Base-by-base conservation (phyloP, 1,139 yeast genomes). In the Keqinozyma sinolaborantium region DNA sequence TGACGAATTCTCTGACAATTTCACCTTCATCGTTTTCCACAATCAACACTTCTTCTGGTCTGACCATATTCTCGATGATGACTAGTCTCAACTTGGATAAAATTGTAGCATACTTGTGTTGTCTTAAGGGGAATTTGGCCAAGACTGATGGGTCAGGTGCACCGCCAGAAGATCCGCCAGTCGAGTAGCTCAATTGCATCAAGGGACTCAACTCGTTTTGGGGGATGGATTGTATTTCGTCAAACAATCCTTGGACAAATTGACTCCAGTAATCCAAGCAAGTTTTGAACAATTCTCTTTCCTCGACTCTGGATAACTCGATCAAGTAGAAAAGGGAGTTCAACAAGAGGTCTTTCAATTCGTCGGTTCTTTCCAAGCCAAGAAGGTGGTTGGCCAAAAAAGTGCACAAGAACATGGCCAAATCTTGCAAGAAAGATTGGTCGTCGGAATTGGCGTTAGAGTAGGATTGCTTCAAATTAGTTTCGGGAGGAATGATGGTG, bases 11-110 rank as follows among this genome's bases (percentile, higher is more conserved):
- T 56, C 99, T 79, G 26, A 94, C 98, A 58, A 92, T 92, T 63
- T 92, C 98, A 44, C 98, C 98, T 65, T 92, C 99, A 58, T 92
- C 99, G 55, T 92, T 92, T 60, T 94, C 98, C 31, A 90, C 97
- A 61, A 92, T 79, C 40, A 92, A 72, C 33, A 90, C 97, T 64
- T 92, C 99, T 61, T 92, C 98, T 1, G 99, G 99, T 57, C 95
- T 81, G 2, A 87, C 98, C 98, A 92, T 94, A 52, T 86, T 85
- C 60, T 90, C 97, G 50, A 92, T 92, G 56, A 92, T 83, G 13
- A 94, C 95, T 42, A 84, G 70, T 60, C 98, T 79, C 47, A 94
- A 71, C 52, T 79, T 82, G 3, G 95, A 81, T 47, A 94, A 73
- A 24, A 92, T 70, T 24, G 75, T 75, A 12, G 79, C 69, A 54